These are phyloP conservation scores for Saccharomycopsis sp. DNA, from an alignment of 805 yeast species.

Conservation along the genomic window DNA sequence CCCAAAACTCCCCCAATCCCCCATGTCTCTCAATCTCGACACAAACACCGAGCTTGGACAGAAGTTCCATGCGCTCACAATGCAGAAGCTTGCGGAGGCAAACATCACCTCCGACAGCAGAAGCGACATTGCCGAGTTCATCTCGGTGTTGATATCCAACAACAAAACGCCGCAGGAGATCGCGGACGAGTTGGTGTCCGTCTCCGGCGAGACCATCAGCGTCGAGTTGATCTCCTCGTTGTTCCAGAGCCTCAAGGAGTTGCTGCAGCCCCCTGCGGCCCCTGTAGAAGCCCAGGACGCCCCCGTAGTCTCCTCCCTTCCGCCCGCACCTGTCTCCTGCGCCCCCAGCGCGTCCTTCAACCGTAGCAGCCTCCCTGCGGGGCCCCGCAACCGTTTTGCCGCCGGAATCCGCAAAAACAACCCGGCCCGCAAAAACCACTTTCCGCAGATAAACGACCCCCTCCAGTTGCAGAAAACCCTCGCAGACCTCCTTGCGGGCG, in stretches of 20 bases:
- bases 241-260: slow-evolving; percentile 46
- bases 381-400: slow-evolving; percentile 3
- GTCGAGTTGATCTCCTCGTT: slow-evolving; percentile 49
- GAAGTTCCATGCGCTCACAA: slow-evolving; percentile 6
- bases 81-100: slow-evolving; percentile 10
- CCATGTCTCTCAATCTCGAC: slow-evolving; percentile 2
- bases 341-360: background rate
- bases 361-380: slow-evolving; percentile 1
- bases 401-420: slow-evolving; percentile 22
- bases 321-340: too few relatives aligned
- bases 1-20: background rate
- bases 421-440: slow-evolving; percentile 23
- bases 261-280: slow-evolving; percentile 22
- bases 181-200: slow-evolving; percentile 49
- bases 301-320: background rate
- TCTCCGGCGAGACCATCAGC: slow-evolving; percentile 58
- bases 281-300: slow-evolving; percentile 20
- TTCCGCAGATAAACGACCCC: slow-evolving; percentile 24
- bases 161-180: slow-evolving; percentile 58
- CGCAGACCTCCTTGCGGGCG: slow-evolving; percentile 30
- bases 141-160: slow-evolving; percentile 62
- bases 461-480: slow-evolving; percentile 34
- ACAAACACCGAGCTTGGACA: slow-evolving; percentile 5
- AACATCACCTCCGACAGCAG: slow-evolving; percentile 15
- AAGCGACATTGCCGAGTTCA: slow-evolving; percentile 64